Evolutionary conservation across 2,329 filamentous ascomycete species (phyloP), one percentile per base, ranked within the genome.

Genomic region (Microdochium paspali): DNA sequence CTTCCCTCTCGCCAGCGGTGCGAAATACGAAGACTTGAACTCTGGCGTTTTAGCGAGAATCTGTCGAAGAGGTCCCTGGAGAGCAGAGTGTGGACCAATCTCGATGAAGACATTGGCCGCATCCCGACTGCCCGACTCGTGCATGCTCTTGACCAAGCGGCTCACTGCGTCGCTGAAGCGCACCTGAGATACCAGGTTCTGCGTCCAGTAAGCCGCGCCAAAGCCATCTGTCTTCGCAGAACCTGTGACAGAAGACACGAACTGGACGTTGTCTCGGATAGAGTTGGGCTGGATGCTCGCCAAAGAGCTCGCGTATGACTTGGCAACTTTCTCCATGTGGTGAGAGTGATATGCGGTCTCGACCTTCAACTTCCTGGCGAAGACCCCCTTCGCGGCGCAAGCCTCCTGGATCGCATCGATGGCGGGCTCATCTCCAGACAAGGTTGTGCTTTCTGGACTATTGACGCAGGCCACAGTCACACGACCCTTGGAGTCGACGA

Each of bases 71-170:
- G 72, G 71, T 0, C 65, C 66, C 46, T 66, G 63, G 0, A 74
- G 60, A 0, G 69, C 67, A 0, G 69, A 60, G 43, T 67, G 64
- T 2, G 65, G 65, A 0, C 65, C 64, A 3, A 68, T 45, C 39
- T 68, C 64, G 2, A 68, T 12, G 0, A 60, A 44, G 5, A 59
- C 42, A 30, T 50, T 48, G 10, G 45, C 21, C 1, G 15, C 44
- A 18, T 21, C 35, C 35, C 18, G 31, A 18, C 18, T 40, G 35
- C 35, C 35, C 10, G 15, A 20, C 15, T 7, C 35, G 13, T 40
- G 15, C 15, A 40, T 40, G 3, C 7, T 40, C 12, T 40, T 7
- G 15, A 12, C 35, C 35, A 21, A 21, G 15, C 18, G 35, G 15
- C 35, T 12, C 35, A 44, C 23, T 21, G 24, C 42, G 9, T 44